Percentiles rank a stretch among this genome's conserved stretches.
phyloP scores from a whole-genome alignment of 148 eudicot species.

The Camellia sinensis region DNA sequence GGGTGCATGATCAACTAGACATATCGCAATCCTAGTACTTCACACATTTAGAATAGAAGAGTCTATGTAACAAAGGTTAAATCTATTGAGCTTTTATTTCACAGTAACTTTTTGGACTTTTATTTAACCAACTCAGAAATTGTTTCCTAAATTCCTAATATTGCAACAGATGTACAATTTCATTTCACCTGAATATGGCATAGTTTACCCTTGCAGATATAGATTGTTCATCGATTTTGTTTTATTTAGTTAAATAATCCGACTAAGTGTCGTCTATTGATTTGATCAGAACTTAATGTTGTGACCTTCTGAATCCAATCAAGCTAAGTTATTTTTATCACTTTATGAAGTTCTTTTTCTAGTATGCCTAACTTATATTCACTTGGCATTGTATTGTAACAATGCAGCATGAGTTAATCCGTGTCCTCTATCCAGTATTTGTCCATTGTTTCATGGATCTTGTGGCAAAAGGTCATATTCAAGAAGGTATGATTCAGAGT shows the following conservation, averaged over 20 bases:
- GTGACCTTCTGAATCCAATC: not conserved
- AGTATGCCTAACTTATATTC: not conserved
- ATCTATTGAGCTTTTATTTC: not conserved
- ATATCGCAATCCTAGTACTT: too few relatives aligned
- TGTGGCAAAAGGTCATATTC: conserved; percentile 87
- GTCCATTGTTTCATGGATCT: conserved; percentile 98
- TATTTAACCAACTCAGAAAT: not conserved
- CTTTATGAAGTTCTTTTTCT: not conserved
- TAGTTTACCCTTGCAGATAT: not conserved
- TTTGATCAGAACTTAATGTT: not conserved
- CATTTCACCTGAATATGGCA: not conserved
- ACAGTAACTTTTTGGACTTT: not conserved
- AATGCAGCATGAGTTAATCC: conserved; percentile 89
- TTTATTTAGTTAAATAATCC: not conserved
- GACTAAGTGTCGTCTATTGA: not conserved
- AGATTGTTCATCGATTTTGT: not conserved
- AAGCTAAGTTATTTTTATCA: not conserved
- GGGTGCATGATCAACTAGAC: too few relatives aligned
- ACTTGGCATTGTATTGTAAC: conserved; percentile 10
- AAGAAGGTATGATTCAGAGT: conserved; percentile 58
- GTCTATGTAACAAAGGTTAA: too few relatives aligned
- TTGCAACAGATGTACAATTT: not conserved
- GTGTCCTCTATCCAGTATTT: conserved; percentile 93
- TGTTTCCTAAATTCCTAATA: not conserved
- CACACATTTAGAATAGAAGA: too few relatives aligned